Evolutionary conservation across 1,284 basidiomycete genomes (phyloP).

Genomic region (Flammula alnicola): DNA sequence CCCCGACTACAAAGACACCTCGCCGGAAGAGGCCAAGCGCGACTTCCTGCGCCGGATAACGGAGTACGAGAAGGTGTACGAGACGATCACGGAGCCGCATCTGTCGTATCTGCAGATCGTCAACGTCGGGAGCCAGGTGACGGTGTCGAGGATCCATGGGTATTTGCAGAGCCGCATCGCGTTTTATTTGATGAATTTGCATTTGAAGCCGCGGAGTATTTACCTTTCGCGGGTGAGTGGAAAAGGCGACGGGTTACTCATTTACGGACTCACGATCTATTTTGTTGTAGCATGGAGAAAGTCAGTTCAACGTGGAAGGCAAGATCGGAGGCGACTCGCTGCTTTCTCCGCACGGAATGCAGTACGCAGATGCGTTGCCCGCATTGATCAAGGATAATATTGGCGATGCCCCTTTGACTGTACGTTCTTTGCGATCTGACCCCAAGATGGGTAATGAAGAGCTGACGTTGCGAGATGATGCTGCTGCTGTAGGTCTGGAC

Average conservation of each 20-base stretch:
- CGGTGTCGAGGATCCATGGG: slow-evolving; percentile 84
- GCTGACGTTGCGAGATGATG: background rate
- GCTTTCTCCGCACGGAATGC: slow-evolving; percentile 83
- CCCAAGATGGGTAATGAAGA: background rate
- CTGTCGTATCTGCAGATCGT: slow-evolving; percentile 87
- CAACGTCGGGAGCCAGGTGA: slow-evolving; percentile 88
- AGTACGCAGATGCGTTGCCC: slow-evolving; percentile 88
- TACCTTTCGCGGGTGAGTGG: slow-evolving; percentile 88
- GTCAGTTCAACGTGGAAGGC: slow-evolving; percentile 95
- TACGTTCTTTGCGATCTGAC: too few species aligned
- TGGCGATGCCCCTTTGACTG: slow-evolving; percentile 87
- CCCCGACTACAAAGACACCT: slow-evolving; percentile 94
- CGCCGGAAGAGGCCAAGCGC: slow-evolving; percentile 81
- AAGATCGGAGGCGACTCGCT: slow-evolving; percentile 97
- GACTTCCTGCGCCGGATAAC: slow-evolving; percentile 94
- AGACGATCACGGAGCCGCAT: slow-evolving; percentile 89
- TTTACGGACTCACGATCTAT: background rate
- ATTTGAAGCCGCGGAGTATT: slow-evolving; percentile 95
- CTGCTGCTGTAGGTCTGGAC: slow-evolving; percentile 83
- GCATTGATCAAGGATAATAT: slow-evolving; percentile 90
- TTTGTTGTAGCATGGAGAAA: slow-evolving; percentile 88
- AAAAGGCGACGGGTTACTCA: background rate
- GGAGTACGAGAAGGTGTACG: slow-evolving; percentile 95
- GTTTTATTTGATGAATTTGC: slow-evolving; percentile 98
- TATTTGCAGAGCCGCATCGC: slow-evolving; percentile 97